Evolutionary conservation across 2,329 filamentous ascomycete genomes (phyloP).

Genomic region (Pseudogymnoascus sp.): DNA sequence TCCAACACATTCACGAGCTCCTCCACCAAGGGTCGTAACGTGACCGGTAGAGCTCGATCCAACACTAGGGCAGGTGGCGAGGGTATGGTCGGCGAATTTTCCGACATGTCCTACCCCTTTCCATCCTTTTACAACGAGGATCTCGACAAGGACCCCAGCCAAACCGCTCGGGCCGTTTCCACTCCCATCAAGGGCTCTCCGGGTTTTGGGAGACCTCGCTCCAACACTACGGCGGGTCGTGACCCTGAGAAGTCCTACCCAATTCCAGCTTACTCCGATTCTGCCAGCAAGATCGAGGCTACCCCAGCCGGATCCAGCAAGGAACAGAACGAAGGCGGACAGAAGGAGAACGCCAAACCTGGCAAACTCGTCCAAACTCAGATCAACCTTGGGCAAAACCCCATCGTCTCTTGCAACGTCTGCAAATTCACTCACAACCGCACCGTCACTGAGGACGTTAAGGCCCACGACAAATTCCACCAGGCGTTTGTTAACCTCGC

Average conservation of each 20-base stretch:
- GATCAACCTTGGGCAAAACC: constrained; percentile 8
- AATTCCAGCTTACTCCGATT: background rate
- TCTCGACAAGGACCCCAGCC: background rate
- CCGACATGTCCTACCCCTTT: background rate
- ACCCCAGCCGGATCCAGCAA: constrained; percentile 15
- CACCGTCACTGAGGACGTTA: background rate
- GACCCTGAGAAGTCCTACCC: background rate
- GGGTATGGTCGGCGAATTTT: background rate
- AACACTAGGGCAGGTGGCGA: background rate
- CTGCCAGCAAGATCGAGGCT: background rate
- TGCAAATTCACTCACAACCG: constrained; percentile 9
- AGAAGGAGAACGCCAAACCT: constrained; percentile 33
- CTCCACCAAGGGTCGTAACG: background rate
- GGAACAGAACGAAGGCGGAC: constrained; percentile 14
- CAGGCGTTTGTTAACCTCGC: constrained; percentile 2
- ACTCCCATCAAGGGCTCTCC: background rate
- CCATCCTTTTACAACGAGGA: constrained; percentile 16
- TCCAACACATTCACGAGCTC: background rate
- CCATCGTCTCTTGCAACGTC: background rate
- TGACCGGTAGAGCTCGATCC: background rate
- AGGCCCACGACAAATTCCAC: constrained; percentile 10
- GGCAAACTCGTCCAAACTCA: constrained; percentile 9
- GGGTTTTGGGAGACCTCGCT: background rate
- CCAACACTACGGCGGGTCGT: background rate
- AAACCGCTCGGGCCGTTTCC: too few relatives aligned